These are phyloP conservation scores for Colletotrichum neosansevieriae DNA, from an alignment of 2,329 filamentous ascomycete genomes.

Conservation along the genomic window DNA sequence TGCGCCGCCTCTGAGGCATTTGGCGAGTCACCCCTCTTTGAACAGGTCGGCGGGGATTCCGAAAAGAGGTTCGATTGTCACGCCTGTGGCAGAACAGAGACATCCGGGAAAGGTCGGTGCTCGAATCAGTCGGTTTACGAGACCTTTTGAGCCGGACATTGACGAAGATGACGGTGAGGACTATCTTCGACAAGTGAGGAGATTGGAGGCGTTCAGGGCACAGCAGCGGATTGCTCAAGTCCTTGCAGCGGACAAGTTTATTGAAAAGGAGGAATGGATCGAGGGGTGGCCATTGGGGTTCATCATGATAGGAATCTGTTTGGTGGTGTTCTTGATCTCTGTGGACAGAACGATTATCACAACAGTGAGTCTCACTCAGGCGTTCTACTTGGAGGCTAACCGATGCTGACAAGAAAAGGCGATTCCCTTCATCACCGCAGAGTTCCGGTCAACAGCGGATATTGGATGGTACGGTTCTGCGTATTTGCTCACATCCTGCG, in stretches of 20 bases:
- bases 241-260: background rate
- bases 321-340: constrained; percentile 32
- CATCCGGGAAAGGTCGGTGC: constrained; percentile 31
- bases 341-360: constrained; percentile 30
- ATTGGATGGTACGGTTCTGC: constrained; percentile 63
- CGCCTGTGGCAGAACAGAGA: constrained; percentile 32
- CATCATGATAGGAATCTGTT: constrained; percentile 26
- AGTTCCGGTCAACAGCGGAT: constrained; percentile 53
- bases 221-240: constrained; percentile 6
- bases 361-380: constrained; percentile 3
- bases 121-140: constrained; percentile 38
- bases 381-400: accelerated
- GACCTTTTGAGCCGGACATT: constrained; percentile 30
- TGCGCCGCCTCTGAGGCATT: constrained; percentile 28
- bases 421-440: constrained; percentile 56
- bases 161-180: constrained; percentile 24
- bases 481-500: constrained; percentile 50
- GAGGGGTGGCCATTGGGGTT: constrained; percentile 31
- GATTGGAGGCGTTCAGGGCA: background rate
- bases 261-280: constrained; percentile 7
- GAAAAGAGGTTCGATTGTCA: background rate
- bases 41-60: background rate
- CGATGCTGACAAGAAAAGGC: constrained; percentile 43
- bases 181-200: constrained; percentile 12
- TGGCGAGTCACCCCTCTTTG: constrained; percentile 30